A percentile compares a stretch with the other conserved stretches of the same genome.
These are phyloP conservation scores for Candida jianshihensis DNA, from an alignment of 805 yeast species.

Conservation along the genomic window DNA sequence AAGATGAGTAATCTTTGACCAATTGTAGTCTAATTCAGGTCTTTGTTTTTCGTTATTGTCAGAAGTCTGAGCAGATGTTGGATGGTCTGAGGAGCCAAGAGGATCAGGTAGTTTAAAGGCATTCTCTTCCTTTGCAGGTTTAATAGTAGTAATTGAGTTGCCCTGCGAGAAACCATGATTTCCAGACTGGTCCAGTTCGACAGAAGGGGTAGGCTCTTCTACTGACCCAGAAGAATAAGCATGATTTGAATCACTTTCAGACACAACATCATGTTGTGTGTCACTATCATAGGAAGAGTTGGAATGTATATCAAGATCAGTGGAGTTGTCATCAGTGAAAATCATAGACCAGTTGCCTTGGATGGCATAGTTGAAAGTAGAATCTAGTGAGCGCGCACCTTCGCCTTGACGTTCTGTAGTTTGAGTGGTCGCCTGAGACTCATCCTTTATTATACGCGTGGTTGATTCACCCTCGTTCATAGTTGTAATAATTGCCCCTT, in stretches of 20 bases:
- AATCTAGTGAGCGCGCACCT: too few relatives aligned
- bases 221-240: background rate
- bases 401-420: background rate
- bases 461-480: too few relatives aligned
- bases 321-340: constrained; percentile 23
- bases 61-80: background rate
- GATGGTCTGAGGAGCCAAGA: background rate
- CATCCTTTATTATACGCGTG: too few relatives aligned
- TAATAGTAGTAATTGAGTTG: constrained; percentile 11
- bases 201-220: too few relatives aligned
- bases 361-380: constrained; percentile 14
- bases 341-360: constrained; percentile 23
- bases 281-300: constrained; percentile 13
- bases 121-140: constrained; percentile 1
- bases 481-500: too few relatives aligned
- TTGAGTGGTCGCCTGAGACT: background rate
- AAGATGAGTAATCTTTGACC: constrained; percentile 5
- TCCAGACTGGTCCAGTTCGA: background rate
- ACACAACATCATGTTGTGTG: constrained; percentile 7
- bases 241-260: constrained; percentile 13
- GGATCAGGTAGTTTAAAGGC: constrained; percentile 12
- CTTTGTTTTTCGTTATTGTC: background rate
- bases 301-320: constrained; percentile 21
- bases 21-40: constrained; percentile 4
- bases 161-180: background rate